Conservation (phyloP, 2,329 filamentous ascomycete species). For the Alternaria triticimaculans region DNA sequence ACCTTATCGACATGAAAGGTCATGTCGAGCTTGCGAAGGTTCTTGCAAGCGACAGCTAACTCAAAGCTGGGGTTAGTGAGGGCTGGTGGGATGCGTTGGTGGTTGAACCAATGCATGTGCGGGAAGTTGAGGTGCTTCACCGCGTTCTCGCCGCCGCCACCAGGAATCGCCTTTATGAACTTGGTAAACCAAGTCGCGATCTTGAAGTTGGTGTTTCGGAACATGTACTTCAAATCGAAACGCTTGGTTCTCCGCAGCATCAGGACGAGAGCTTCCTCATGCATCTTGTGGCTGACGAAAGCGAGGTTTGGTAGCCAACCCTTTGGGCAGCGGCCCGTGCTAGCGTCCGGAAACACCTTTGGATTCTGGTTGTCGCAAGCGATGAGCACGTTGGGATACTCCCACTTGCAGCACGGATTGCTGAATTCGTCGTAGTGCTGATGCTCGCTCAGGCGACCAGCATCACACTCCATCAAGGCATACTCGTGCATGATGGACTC, state of each 20-base stretch:
- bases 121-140: slow-evolving; percentile 8
- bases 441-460: background rate
- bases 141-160: background rate
- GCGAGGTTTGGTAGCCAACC: background rate
- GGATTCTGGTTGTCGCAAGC: background rate
- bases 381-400: background rate
- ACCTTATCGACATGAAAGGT: background rate
- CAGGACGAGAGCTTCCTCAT: background rate
- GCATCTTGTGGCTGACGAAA: background rate
- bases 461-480: background rate
- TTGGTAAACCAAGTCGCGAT: slow-evolving; percentile 9
- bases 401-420: background rate
- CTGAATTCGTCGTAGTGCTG: background rate
- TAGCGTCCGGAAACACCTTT: background rate
- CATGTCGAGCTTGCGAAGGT: background rate
- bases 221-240: slow-evolving; percentile 2
- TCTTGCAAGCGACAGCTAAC: background rate
- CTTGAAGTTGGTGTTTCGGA: background rate
- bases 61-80: background rate
- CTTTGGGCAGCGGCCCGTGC: background rate
- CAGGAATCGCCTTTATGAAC: background rate
- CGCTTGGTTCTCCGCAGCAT: background rate
- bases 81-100: background rate
- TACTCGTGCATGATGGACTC: background rate
- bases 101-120: slow-evolving; percentile 8